Conservation (phyloP, 2,329 filamentous ascomycete genomes). For the Fusarium sp. region DNA sequence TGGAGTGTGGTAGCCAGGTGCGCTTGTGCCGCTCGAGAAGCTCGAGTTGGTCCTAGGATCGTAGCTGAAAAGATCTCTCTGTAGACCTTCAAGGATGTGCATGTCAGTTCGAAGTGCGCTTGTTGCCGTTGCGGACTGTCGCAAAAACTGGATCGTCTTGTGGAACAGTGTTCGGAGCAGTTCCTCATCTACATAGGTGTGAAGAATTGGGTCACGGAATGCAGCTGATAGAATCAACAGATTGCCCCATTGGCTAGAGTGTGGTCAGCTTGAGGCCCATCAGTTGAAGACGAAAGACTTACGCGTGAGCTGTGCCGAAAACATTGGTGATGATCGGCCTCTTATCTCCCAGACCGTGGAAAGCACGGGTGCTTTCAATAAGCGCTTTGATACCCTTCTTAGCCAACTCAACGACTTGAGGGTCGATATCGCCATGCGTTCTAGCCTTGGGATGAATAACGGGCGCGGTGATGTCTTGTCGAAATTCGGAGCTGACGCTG, state of each 20-base stretch:
- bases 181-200: conserved; percentile 62
- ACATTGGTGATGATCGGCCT: conserved; percentile 92
- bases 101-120: conserved; percentile 79
- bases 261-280: conserved; percentile 15
- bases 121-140: conserved; percentile 73
- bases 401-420: conserved; percentile 62
- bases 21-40: conserved; percentile 53
- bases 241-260: conserved; percentile 89
- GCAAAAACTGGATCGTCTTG: conserved; percentile 80
- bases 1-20: conserved; percentile 39
- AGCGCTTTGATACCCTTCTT: conserved; percentile 74
- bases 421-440: conserved; percentile 51
- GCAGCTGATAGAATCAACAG: conserved; percentile 88
- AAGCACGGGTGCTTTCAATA: conserved; percentile 84
- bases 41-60: conserved; percentile 48
- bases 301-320: conserved; percentile 95
- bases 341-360: conserved; percentile 69
- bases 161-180: conserved; percentile 68
- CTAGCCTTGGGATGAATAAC: conserved; percentile 49
- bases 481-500: conserved; percentile 46
- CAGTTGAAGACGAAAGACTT: conserved; percentile 55
- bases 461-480: conserved; percentile 48
- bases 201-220: conserved; percentile 71
- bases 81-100: conserved; percentile 71
- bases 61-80: conserved; percentile 54